Base-by-base conservation (phyloP, 768 basidiomycete genomes). In the Multifurca ochricompacta region DNA sequence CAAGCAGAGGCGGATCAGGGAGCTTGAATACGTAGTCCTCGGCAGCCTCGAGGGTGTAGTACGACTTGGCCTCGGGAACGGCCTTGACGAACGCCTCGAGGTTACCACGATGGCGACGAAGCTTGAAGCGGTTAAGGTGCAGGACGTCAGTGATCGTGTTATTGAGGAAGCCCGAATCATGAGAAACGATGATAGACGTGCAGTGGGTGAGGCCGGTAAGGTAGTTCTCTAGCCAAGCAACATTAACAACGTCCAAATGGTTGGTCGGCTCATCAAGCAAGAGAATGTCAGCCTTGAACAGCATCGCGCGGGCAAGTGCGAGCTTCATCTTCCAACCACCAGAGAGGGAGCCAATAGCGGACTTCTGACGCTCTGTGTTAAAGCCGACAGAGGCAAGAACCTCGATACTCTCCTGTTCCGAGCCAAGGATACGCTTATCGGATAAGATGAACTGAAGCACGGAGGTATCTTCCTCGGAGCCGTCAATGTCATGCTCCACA, bases 261-360 rank as follows among this genome's bases (percentile, higher is more conserved):
- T 91, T 91, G 75, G 93, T 96, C 41, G 93, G 93, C 76, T 96
- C 93, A 71, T 96, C 93, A 61, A 95, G 88, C 25, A 96, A 75
- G 47, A 97, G 83, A 66, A 97, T 97, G 66, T 97, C 94, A 59
- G 94, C 94, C 76, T 87, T 90, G 87, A 97, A 97, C 41, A 97
- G 79, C 83, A 97, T 95, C 46, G 94, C 94, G 59, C 94, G 83
- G 54, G 94, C 94, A 58, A 97, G 82, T 36, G 94, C 94, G 59
- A 97, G 85, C 81, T 96, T 97, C 94, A 97, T 97, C 81, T 97
- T 97, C 94, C 94, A 96, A 77, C 94, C 94, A 81, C 94, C 94
- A 40, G 94, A 97, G 36, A 97, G 76, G 54, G 83, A 83, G 60
- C 93, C 91, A 61, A 96, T 96, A 36, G 91, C 73, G 59, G 87